A percentile compares a stretch with the other conserved stretches of the same genome.
Conservation (phyloP, 768 basidiomycete species). For the Amyloporia xantha region DNA sequence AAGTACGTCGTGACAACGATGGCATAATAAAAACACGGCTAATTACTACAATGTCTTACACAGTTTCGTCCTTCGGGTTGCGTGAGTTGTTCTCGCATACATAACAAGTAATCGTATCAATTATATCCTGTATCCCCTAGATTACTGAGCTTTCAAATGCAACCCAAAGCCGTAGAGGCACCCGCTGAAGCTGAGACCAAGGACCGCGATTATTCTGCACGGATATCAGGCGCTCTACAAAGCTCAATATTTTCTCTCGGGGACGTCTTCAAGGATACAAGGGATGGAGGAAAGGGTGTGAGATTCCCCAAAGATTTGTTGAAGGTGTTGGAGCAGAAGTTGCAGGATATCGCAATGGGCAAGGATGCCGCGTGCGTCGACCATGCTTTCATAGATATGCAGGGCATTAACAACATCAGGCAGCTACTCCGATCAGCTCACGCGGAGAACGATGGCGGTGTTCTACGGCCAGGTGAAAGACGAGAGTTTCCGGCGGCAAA, state of each 20-base stretch:
- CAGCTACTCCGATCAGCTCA: constrained; percentile 86
- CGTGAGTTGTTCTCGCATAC: constrained; percentile 45
- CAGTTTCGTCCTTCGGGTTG: constrained; percentile 79
- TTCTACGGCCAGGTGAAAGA: constrained; percentile 90
- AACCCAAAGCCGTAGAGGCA: constrained; percentile 42
- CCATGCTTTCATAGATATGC: background rate
- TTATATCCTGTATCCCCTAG: constrained; percentile 32
- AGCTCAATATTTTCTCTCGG: constrained; percentile 53
- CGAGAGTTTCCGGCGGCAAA: constrained; percentile 77
- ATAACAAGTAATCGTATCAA: no score
- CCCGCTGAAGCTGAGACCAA: constrained; percentile 34
- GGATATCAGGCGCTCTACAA: constrained; percentile 58
- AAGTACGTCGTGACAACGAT: constrained; percentile 49
- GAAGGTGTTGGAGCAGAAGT: constrained; percentile 82
- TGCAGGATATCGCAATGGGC: constrained; percentile 92
- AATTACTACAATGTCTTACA: background rate
- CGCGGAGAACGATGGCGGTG: constrained; percentile 83
- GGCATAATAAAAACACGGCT: background rate
- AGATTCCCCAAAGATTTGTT: constrained; percentile 93
- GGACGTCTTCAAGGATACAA: constrained; percentile 74
- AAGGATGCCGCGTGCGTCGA: constrained; percentile 73
- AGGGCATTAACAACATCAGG: background rate
- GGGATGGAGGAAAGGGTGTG: constrained; percentile 76
- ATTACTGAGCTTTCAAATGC: constrained; percentile 63
- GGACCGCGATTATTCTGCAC: constrained; percentile 60